These are phyloP conservation scores for Cryptomeria japonica DNA, from an alignment of 75 land plant genomes.

Conservation along the genomic window DNA sequence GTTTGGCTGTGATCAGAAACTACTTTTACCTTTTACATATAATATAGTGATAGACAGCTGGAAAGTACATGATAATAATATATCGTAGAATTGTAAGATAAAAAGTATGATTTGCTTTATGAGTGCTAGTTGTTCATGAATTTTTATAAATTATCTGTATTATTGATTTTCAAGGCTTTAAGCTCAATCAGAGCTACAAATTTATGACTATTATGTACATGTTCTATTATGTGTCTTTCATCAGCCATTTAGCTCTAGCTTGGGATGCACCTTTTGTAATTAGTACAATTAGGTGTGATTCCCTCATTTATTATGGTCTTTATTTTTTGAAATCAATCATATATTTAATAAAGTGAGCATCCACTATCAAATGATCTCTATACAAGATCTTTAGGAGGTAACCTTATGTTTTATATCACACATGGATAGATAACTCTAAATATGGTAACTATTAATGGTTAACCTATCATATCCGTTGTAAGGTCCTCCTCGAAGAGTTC, in stretches of 20 bases:
- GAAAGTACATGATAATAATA: neutral
- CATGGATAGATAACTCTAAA: neutral
- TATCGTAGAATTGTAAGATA: neutral
- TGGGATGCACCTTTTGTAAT: neutral
- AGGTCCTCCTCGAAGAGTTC: no score
- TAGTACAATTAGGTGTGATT: neutral
- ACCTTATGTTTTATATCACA: neutral
- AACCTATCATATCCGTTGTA: neutral
- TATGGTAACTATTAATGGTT: no score
- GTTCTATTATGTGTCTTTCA: neutral
- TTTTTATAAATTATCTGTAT: neutral
- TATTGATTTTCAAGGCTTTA: neutral
- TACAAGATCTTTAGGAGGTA: neutral
- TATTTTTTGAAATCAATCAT: neutral
- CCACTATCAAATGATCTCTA: neutral
- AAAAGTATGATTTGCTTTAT: neutral
- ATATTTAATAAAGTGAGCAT: neutral
- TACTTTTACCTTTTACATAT: neutral
- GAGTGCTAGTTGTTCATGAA: neutral
- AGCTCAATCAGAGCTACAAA: neutral
- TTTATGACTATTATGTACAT: neutral
- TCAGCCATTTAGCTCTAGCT: neutral
- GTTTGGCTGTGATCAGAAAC: neutral
- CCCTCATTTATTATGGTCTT: neutral
- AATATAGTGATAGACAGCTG: neutral